These are phyloP conservation scores for Onygenales sp. DNA, from an alignment of 2,329 filamentous ascomycete genomes.

Conservation along the genomic window DNA sequence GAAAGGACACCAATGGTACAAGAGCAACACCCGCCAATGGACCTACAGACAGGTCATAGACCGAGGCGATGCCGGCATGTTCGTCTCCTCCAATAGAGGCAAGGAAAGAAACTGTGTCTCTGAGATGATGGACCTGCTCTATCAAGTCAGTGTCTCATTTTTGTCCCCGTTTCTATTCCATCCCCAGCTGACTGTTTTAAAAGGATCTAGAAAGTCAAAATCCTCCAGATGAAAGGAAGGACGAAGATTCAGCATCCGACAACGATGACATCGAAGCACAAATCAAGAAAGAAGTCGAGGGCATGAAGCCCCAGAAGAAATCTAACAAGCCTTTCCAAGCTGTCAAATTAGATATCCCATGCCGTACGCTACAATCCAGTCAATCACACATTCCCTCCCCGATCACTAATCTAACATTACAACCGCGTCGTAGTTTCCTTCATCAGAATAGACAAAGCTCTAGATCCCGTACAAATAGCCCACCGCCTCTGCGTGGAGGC, in stretches of 20 bases:
- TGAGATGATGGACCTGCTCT: conserved; percentile 50
- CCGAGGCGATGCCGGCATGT: conserved; percentile 50
- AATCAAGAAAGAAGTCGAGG: conserved; percentile 49
- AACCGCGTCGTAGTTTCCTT: conserved; percentile 40
- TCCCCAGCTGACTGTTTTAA: background rate
- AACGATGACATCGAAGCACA: conserved; percentile 50
- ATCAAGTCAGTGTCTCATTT: conserved; percentile 34
- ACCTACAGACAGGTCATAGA: conserved; percentile 21
- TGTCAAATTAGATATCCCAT: conserved; percentile 45
- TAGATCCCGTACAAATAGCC: conserved; percentile 53
- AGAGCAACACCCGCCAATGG: conserved; percentile 2
- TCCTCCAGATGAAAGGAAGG: conserved; percentile 6
- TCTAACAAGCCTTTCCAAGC: conserved; percentile 41
- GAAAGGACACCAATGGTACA: conserved; percentile 1
- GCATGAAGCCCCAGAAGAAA: conserved; percentile 38
- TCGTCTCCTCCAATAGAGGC: conserved; percentile 54
- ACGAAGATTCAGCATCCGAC: conserved; percentile 23
- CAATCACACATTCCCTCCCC: conserved; percentile 7
- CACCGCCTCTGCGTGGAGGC: conserved; percentile 50
- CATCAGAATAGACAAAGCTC: conserved; percentile 45
- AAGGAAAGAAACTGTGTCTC: conserved; percentile 50
- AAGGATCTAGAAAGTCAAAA: background rate
- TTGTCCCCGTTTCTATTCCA: background rate
- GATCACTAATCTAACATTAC: conserved; percentile 16
- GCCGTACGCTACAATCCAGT: conserved; percentile 19